Evolutionary conservation across 2,329 filamentous ascomycete genomes (phyloP).

Genomic region (Penicillium sp.): DNA sequence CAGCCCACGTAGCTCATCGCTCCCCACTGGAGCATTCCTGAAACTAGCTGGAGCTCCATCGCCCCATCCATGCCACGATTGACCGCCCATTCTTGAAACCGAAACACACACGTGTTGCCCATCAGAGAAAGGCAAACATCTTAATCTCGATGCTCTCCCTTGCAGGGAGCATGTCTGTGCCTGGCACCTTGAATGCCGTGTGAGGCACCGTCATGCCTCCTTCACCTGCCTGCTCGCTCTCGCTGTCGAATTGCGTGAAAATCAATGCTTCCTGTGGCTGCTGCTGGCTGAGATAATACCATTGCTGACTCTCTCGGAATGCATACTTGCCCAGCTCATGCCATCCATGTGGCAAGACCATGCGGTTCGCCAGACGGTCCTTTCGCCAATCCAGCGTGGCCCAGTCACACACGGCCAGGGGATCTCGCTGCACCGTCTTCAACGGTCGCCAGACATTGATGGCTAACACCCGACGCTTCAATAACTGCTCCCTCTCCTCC

Average conservation of each 20-base stretch:
- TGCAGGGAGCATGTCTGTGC: constrained; percentile 40
- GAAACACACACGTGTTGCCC: constrained; percentile 14
- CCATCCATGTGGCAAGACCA: constrained; percentile 18
- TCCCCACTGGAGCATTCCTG: constrained; percentile 1
- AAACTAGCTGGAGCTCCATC: constrained; percentile 7
- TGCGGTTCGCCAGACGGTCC: constrained; percentile 14
- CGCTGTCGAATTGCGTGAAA: constrained; percentile 28
- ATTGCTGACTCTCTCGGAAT: constrained; percentile 17
- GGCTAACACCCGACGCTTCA: constrained; percentile 15
- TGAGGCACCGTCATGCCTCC: constrained; percentile 47
- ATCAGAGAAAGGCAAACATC: constrained; percentile 33
- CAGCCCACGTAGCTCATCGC: neutral
- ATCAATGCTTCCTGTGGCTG: constrained; percentile 23
- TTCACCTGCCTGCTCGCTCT: constrained; percentile 11
- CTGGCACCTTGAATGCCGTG: constrained; percentile 55
- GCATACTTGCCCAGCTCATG: constrained; percentile 21
- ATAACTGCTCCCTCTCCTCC: constrained; percentile 13
- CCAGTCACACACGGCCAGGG: constrained; percentile 29
- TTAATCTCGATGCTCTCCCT: constrained; percentile 62
- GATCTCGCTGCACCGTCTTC: constrained; percentile 25
- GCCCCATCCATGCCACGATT: constrained; percentile 5
- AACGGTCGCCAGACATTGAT: constrained; percentile 32
- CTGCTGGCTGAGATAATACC: constrained; percentile 24
- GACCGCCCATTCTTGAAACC: constrained; percentile 6
- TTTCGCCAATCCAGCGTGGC: constrained; percentile 12